Evolutionary conservation across 495 filamentous ascomycete genomes (phyloP).

Genomic region (Xylaria intraflava): DNA sequence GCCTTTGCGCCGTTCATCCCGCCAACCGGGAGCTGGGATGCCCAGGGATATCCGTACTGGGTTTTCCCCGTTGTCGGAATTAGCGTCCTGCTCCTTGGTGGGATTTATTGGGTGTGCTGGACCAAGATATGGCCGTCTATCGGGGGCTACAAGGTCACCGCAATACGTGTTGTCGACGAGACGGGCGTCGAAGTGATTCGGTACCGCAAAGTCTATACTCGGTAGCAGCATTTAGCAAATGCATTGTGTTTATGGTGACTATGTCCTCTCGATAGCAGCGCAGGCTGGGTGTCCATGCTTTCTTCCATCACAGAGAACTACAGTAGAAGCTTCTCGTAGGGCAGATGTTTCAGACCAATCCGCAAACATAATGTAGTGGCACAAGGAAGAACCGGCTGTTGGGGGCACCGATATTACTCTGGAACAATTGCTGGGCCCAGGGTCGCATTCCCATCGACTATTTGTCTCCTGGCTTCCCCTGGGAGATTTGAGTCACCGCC

Average conservation of each 20-base stretch:
- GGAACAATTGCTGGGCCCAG: no score
- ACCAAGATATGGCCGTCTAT: constrained; percentile 38
- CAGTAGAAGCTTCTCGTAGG: no score
- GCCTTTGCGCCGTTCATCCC: constrained; percentile 46
- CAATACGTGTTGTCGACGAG: constrained; percentile 31
- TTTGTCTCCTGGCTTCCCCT: no score
- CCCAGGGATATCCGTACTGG: constrained; percentile 46
- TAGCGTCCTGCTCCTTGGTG: constrained; percentile 40
- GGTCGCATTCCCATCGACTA: no score
- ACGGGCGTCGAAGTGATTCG: constrained; percentile 39
- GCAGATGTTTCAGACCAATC: no score
- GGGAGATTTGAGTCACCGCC: no score
- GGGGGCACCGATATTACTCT: no score
- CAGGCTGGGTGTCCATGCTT: no score
- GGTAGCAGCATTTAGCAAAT: neutral
- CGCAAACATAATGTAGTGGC: no score
- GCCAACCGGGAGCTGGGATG: constrained; percentile 44
- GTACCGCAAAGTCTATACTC: constrained; percentile 33
- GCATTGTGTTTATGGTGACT: neutral
- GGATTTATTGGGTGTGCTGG: constrained; percentile 46
- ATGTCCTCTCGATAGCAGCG: no score
- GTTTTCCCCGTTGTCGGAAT: constrained; percentile 47
- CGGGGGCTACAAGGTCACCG: constrained; percentile 41
- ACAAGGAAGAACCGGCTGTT: no score
- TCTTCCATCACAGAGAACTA: no score